Base-by-base conservation (phyloP, 768 basidiomycete species). In the Lentinula sp. region DNA sequence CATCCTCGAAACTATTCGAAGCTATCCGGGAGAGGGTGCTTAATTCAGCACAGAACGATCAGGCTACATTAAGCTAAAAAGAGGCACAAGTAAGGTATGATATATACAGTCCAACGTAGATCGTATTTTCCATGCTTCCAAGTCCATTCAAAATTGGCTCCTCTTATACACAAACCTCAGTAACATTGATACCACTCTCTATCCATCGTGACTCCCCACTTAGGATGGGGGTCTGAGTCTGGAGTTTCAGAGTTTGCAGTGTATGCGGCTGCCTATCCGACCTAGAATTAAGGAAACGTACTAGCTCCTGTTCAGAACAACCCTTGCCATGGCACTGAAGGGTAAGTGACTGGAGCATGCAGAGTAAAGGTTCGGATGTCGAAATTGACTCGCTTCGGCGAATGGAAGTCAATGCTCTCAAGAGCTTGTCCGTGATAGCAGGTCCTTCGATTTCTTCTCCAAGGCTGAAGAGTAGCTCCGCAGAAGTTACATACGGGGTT, bases 1-100 rank as follows among this genome's bases (percentile, higher is more conserved):
- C 85, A 12, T 89, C 91, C 2, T 83, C 83, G 45, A 81, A 78
- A 70, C 70, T 94, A 20, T 94, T 96, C 73, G 70, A 74, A 65
- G 72, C 69, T 13, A 88, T 96, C 60, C 76, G 81, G 35, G 75
- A 60, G 20, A 60, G 52, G 20, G 39, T 39, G 9, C 41, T 42
- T 2, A 43, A n/a, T 60, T 49, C 23, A 18, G 18, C 32, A 32
- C 42, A 10, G 57, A 33, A n/a, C 18, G 35, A 33, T 51, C 37
- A 39, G 6, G 4, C 37, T 39, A 39, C 13, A 28, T 28, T 28
- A 3, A 28, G 28, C 28, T 28, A 28, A 28, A 28, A 28, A 28
- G 28, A 28, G 28, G 28, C 28, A 28, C 28, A 28, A 28, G 28
- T 28, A 28, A 2, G 28, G 28, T 28, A 28, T 28, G 28, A 28